Base-by-base conservation (phyloP, 164 flowering plant genomes). In the Tetracentron sinense region DNA sequence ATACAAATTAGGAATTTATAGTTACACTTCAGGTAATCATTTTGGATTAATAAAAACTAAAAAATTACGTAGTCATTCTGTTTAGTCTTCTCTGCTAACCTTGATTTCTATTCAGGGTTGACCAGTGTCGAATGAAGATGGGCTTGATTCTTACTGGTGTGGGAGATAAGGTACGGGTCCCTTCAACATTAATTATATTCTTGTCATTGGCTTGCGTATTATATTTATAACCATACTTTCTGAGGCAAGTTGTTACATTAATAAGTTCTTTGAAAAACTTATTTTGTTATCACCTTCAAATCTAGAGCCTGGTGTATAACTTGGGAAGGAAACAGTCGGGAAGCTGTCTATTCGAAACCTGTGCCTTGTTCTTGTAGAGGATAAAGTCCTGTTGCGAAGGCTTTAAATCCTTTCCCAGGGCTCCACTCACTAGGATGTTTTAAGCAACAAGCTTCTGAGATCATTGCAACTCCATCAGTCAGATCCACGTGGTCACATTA, bases 91-190 rank as follows among this genome's bases (percentile, higher is more conserved):
- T 50, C 25, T 62, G 62, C 65, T 76, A 60, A 76, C 48, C 44
- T 23, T 65, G 54, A 26, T 56, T 62, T 48, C 52, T 51, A 64
- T 42, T 60, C 78, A 87, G 96, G 76, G 71, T 84, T 59, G 67
- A 63, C 42, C 94, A 84, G 71, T 90, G 93, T 73, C 82, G 90
- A 11, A 84, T 92, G 96, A 92, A 82, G 85, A 84, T 73, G 92
- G 96, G 98, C 22, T 73, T 74, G 71, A 54, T 85, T 73, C 83
- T 88, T 62, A 86, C 96, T 44, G 98, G 98, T 69, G 88, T 80
- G 1, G 96, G 93, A 60, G 96, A 90, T 64, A 86, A 88, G 92
- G 98, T 92, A 74, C 60, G 59, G 16, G 30, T 12, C 46, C 42
- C 27, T 10, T 47, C 1, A 20, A 33, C 11, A 8, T 16, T 38